Percentiles rank a stretch among this genome's conserved stretches.
Conservation (phyloP, 441 rosid species). For the Syzygium malaccense region DNA sequence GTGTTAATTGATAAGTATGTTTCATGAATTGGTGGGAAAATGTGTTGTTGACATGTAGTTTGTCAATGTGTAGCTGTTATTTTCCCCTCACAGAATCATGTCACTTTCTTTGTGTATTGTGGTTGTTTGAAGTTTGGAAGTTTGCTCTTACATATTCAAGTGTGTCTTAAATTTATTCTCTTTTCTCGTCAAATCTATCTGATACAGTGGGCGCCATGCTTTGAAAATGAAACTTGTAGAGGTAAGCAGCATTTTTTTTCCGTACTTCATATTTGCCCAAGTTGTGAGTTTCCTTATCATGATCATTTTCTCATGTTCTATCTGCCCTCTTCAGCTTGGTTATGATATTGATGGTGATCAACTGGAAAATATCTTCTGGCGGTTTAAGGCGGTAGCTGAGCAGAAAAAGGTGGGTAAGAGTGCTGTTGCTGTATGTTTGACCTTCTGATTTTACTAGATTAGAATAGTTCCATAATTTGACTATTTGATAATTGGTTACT, state of each 20-base stretch:
- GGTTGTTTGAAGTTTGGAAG: neutral
- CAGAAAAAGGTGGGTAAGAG: conserved; percentile 58
- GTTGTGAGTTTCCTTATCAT: neutral
- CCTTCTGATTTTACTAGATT: neutral
- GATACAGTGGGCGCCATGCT: conserved; percentile 91
- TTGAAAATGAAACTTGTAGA: conserved; percentile 64
- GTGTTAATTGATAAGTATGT: neutral
- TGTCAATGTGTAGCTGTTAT: neutral
- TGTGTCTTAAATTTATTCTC: neutral
- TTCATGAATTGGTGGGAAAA: neutral
- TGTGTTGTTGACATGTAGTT: neutral
- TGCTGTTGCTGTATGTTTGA: neutral
- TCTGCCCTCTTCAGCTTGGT: conserved; percentile 55
- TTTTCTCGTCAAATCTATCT: neutral
- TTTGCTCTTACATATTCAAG: neutral
- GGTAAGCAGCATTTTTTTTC: conserved; percentile 31
- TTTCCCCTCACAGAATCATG: neutral
- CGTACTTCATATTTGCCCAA: neutral
- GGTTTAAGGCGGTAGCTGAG: conserved; percentile 84
- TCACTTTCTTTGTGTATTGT: neutral
- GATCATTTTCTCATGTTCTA: neutral
- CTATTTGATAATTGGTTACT: neutral
- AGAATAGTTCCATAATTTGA: neutral
- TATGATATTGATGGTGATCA: conserved; percentile 71
- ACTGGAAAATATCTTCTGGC: conserved; percentile 72